Percentiles rank a stretch among this genome's conserved stretches.
Evolutionary conservation across 1,139 yeast genomes (phyloP).

Genomic region (Blastobotrys ciferrii): DNA sequence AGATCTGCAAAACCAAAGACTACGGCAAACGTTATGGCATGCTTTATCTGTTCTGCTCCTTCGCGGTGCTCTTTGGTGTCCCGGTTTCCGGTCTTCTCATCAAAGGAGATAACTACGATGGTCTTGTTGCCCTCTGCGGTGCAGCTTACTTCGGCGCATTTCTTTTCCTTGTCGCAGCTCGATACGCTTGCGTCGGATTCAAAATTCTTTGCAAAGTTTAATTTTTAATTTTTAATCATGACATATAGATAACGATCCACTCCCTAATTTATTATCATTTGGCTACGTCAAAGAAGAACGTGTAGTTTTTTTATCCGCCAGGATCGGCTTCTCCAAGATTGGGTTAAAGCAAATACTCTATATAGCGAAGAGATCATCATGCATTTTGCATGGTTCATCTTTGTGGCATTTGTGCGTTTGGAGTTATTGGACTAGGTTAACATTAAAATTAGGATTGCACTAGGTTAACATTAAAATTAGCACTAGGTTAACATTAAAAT

Average conservation of each 20-base stretch:
- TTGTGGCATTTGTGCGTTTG: too few relatives aligned
- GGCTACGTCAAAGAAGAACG: too few relatives aligned
- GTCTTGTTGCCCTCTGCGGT: slow-evolving; percentile 43
- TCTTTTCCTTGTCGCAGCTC: slow-evolving; percentile 34
- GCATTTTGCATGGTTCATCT: too few relatives aligned
- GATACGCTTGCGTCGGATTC: slow-evolving; percentile 41
- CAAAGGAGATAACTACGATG: slow-evolving; percentile 37
- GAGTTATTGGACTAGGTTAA: too few relatives aligned
- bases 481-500: too few relatives aligned
- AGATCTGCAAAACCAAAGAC: slow-evolving; percentile 48
- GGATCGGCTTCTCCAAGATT: too few relatives aligned
- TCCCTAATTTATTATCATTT: too few relatives aligned
- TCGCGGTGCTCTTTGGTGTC: slow-evolving; percentile 47
- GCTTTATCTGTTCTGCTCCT: slow-evolving; percentile 45
- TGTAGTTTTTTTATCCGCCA: too few relatives aligned
- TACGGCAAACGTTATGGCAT: slow-evolving; percentile 52
- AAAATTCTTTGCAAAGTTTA: slow-evolving; percentile 21
- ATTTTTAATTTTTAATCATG: slow-evolving; percentile 2
- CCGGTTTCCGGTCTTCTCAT: slow-evolving; percentile 54
- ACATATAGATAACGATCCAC: neutral
- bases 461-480: too few relatives aligned
- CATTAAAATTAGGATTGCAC: too few relatives aligned
- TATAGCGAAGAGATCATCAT: too few relatives aligned
- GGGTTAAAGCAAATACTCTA: too few relatives aligned
- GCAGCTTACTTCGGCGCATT: slow-evolving; percentile 37